phyloP scores from a whole-genome alignment of 768 basidiomycete species.

The Gloeostereum incarnatum region DNA sequence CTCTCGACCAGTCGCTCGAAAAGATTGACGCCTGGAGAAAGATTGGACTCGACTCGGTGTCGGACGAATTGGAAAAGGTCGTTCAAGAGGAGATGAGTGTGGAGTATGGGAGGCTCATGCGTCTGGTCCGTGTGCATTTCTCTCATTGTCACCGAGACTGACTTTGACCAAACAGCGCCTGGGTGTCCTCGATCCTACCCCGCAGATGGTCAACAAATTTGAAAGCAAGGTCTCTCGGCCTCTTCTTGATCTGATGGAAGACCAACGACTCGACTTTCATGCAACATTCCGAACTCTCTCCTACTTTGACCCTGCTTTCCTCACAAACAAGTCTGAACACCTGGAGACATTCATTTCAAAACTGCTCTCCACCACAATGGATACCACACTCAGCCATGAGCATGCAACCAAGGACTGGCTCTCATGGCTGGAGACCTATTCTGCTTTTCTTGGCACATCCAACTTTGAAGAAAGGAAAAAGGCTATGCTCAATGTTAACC shows the following conservation, averaged over 20 bases:
- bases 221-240: conserved; percentile 51
- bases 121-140: conserved; percentile 37
- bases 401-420: conserved; percentile 44
- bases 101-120: conserved; percentile 65
- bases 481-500: conserved; percentile 60
- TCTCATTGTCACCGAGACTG: not conserved
- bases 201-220: conserved; percentile 45
- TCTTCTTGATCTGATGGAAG: conserved; percentile 66
- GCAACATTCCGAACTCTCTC: conserved; percentile 70
- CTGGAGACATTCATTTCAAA: conserved; percentile 32
- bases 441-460: conserved; percentile 47
- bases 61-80: conserved; percentile 52
- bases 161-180: conserved; percentile 45
- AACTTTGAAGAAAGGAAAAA: conserved; percentile 19
- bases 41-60: conserved; percentile 39
- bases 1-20: conserved; percentile 37
- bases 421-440: conserved; percentile 58
- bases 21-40: conserved; percentile 54
- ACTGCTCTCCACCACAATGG: conserved; percentile 38
- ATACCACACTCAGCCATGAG: conserved; percentile 31
- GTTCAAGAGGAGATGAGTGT: conserved; percentile 47
- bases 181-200: conserved; percentile 63
- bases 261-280: conserved; percentile 80
- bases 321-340: conserved; percentile 9
- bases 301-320: conserved; percentile 43